Evolutionary conservation across 176 grass and related monocot species (phyloP).

Genomic region (Paspalum notatum): DNA sequence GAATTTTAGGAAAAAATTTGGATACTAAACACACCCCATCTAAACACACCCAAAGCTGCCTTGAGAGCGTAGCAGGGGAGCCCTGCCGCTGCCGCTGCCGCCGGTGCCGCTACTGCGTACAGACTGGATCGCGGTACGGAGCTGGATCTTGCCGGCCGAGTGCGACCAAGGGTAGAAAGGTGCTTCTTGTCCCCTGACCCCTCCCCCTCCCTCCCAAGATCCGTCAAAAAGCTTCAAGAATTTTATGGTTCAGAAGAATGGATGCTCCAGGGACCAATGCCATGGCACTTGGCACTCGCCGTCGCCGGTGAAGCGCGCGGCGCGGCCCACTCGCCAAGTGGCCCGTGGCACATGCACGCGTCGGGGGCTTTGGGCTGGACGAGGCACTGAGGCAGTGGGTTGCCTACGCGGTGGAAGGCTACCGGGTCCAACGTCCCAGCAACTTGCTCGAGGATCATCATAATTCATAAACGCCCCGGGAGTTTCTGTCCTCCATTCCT

Average conservation of each 20-base stretch:
- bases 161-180: conserved; percentile 4
- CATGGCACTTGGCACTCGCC: neutral
- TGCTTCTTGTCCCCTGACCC: conserved; percentile 33
- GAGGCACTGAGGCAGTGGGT: neutral
- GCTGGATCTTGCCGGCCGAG: neutral
- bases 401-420: neutral
- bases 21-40: too few species aligned
- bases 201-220: neutral
- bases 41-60: too few species aligned
- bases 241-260: neutral
- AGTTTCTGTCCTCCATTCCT: neutral
- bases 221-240: neutral
- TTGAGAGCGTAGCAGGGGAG: neutral
- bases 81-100: too few species aligned
- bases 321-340: neutral
- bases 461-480: neutral
- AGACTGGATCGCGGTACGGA: neutral
- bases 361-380: neutral
- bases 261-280: neutral
- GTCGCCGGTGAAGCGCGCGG: neutral
- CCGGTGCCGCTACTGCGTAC: conserved; percentile 11
- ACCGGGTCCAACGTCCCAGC: neutral
- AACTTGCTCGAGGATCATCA: neutral
- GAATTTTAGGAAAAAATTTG: too few species aligned
- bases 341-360: neutral